These are phyloP conservation scores for Quillaja saponaria DNA, from an alignment of 306 rosid genomes.

Conservation along the genomic window DNA sequence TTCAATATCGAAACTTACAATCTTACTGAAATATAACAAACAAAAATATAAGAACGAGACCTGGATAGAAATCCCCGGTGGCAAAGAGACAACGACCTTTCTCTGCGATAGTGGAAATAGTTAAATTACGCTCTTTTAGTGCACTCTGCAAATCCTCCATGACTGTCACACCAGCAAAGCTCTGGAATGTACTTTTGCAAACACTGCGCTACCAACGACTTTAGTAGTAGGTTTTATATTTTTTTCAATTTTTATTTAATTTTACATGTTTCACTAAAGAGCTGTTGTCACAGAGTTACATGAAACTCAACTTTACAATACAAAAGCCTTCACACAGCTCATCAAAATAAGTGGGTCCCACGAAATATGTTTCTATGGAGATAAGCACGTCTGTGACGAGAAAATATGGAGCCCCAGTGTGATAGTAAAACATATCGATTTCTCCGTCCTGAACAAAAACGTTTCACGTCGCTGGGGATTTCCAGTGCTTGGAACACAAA, in stretches of 20 bases:
- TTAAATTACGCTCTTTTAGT: slow-evolving; percentile 37
- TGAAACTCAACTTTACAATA: too few species aligned
- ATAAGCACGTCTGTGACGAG: too few species aligned
- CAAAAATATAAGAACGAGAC: slow-evolving; percentile 28
- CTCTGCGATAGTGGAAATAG: slow-evolving; percentile 49
- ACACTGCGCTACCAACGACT: too few species aligned
- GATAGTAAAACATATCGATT: slow-evolving; percentile 5
- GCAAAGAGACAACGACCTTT: slow-evolving; percentile 79
- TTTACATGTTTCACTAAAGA: too few species aligned
- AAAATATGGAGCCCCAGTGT: background rate
- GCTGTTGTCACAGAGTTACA: too few species aligned
- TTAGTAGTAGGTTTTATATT: too few species aligned
- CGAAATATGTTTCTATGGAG: background rate
- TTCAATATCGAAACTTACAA: background rate
- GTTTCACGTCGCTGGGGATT: background rate
- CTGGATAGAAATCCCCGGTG: slow-evolving; percentile 61
- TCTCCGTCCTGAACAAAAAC: background rate
- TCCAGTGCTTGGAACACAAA: background rate
- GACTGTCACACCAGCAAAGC: background rate
- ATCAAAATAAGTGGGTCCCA: background rate
- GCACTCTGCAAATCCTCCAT: slow-evolving; percentile 69
- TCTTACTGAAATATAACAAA: background rate
- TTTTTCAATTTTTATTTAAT: too few species aligned
- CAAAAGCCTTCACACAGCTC: background rate
- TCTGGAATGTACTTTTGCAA: slow-evolving; percentile 3